Base-by-base conservation (phyloP, 164 flowering plant species). In the Liriodendron chinense region DNA sequence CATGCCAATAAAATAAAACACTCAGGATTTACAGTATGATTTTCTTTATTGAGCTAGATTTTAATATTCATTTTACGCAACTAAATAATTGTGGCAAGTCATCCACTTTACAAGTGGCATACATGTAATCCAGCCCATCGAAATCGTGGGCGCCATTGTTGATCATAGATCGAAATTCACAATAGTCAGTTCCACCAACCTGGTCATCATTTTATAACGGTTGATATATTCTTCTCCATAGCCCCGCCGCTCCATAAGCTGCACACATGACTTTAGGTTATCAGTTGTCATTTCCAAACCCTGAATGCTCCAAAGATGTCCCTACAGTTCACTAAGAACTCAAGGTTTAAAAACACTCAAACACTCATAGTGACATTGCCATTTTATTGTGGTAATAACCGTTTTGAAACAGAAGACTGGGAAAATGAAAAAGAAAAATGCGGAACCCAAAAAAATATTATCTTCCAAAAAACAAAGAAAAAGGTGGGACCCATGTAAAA, bases 221-320 rank as follows among this genome's bases (percentile, higher is more conserved):
- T 87, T 91, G 59, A 92, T 92, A 73, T 96, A 96, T 76, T 94
- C 98, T 84, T 91, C 90, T 47, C 99, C 99, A 86, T 88, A 96
- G 73, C 99, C 98, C 2, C 98, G 85, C 48, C 96, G 89, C 85
- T 92, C 93, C 99, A 96, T 94, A 48, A 94, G 95, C 99, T 96
- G 90, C 81, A 85, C 23, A 83, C 50, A 77, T 4, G 78, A 67
- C 68, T 53, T 23, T 68, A 74, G 49, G 64, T 67, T 26, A 16
- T 66, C 67, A 16, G 18, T 7, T 48, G 9, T 48, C 4, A 48
- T 63, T 64, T 64, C 34, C 6, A 23, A 23, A 21, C 22, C 64
- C 20, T 16, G 64, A 61, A 61, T 16, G 64, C 18, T 16, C 64
- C 21, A 21, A 24, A 10, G 16, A 2, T 53, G 59, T 53, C 13